Evolutionary conservation across 225 moss, liverwort and hornwort species (phyloP).

Genomic region (Physcomitrellopsis africana): DNA sequence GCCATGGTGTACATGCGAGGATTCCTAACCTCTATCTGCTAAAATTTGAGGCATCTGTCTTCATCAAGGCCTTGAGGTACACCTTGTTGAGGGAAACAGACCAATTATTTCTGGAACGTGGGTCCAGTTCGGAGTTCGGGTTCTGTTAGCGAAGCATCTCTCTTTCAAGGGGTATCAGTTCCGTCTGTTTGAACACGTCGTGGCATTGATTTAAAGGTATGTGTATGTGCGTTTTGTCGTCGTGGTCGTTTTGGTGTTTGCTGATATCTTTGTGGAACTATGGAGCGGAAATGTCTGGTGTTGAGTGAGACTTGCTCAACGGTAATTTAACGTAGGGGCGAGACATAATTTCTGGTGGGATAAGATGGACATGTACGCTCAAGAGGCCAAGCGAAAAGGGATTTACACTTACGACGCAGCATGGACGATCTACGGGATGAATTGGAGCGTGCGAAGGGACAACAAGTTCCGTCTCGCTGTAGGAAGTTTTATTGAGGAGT

Average conservation of each 20-base stretch:
- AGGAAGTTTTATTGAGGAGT: conserved; percentile 58
- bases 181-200: too few relatives aligned
- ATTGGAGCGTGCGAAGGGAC: conserved; percentile 56
- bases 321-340: too few relatives aligned
- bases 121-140: too few relatives aligned
- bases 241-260: too few relatives aligned
- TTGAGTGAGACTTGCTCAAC: neutral
- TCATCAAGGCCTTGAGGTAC: neutral
- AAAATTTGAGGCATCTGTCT: neutral
- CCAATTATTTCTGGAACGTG: too few relatives aligned
- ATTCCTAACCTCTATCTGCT: neutral
- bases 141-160: too few relatives aligned
- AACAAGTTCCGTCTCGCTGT: conserved; percentile 53
- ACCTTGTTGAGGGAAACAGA: too few relatives aligned
- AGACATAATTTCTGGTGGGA: conserved; percentile 8
- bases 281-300: neutral
- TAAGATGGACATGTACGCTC: conserved; percentile 32
- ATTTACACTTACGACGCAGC: conserved; percentile 62
- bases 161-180: too few relatives aligned
- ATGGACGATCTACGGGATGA: conserved; percentile 62
- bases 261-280: too few relatives aligned
- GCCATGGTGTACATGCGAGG: neutral
- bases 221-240: too few relatives aligned
- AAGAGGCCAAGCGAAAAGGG: conserved; percentile 24
- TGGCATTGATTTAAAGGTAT: too few relatives aligned